Base-by-base conservation (phyloP, 306 rosid genomes). In the Neltuma alba region DNA sequence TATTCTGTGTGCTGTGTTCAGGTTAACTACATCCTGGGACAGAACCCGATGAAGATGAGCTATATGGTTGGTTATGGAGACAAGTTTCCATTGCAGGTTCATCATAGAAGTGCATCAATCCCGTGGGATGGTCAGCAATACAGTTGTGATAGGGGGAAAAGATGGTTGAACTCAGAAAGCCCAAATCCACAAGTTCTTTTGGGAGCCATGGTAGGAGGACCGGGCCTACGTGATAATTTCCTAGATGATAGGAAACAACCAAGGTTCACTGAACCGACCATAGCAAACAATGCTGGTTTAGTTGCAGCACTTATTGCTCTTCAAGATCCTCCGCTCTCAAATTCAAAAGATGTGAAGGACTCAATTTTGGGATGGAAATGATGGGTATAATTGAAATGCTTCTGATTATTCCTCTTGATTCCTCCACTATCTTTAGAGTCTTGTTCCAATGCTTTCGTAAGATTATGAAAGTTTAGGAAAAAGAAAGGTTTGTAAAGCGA, bases 121-220 rank as follows among this genome's bases (percentile, higher is more conserved):
- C 98, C 89, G 61, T 89, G 92, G 91, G 88, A 88, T 65, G 88
- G 90, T 37, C 62, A 69, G 27, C 38, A 0, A 25, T 83, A 85
- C 83, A 14, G 38, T 9, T 90, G 98, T 25, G 78, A 77, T 0
- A 85, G 81, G 3, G 97, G 94, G 36, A 74, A 86, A n/a, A 74
- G 14, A 87, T 92, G 96, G 97, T 50, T 81, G 57, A 67, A 76
- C 72, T 85, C 97, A 0, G 83, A 79, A 73, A 84, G 78, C 6
- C 83, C 89, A 21, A 89, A 94, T 75, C 98, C 93, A 3, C 91
- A 91, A 72, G 66, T 86, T 73, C 83, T 91, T 76, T 70, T 80
- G 67, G 98, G 96, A 84, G 97, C 97, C 79, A 88, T 92, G 97
- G 93, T 91, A 68, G 93, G 88, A 76, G 94, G 97, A 16, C 97